Evolutionary conservation across 1,284 basidiomycete genomes (phyloP), one percentile per base, ranked within the genome.

Genomic region (Ganoderma lingzhi): DNA sequence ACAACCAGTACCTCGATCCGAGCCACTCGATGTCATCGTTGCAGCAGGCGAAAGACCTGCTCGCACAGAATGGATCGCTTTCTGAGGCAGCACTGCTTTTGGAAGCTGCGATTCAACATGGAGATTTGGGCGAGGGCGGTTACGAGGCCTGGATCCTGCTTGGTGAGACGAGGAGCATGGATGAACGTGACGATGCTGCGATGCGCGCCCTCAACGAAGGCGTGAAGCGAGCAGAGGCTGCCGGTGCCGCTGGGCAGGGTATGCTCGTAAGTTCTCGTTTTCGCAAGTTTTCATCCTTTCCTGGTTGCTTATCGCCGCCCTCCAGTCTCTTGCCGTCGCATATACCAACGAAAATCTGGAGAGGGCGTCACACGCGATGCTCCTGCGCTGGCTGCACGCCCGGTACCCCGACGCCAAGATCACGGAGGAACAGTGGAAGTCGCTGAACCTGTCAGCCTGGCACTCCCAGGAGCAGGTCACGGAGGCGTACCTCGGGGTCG

Each of bases 281-380:
- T 14, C 65, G 17, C 51, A 53, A 44, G 62, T 58, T 69, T 64
- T 51, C 23, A 28, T 51, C 23, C 42, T 44, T 28, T 14, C 48
- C 23, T 28, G 23, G 28, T 28, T 28, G 42, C 42, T 44, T 6
- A 44, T 44, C 17, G 17, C 4, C 17, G 15, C 14, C 42, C 1
- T 44, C 15, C 23, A 97, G 96, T 95, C 95, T 5, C 88, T 99
- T 23, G 97, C 98, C 3, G 97, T 99, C 74, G 96, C 96, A 5
- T 99, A 96, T 81, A 98, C 97, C 61, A 99, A 99, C 79, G 98
- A 99, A 83, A 91, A 91, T 0, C 93, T 93, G 77, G 97, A 99
- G 76, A 87, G 93, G 8, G 96, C 93, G 1, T 94, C 97, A 1
- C 91, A 98, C 77, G 84, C 91, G 1, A 96, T 94, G 82, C 88